Conservation (phyloP, 257 asterid genomes). For the Sherardia arvensis region DNA sequence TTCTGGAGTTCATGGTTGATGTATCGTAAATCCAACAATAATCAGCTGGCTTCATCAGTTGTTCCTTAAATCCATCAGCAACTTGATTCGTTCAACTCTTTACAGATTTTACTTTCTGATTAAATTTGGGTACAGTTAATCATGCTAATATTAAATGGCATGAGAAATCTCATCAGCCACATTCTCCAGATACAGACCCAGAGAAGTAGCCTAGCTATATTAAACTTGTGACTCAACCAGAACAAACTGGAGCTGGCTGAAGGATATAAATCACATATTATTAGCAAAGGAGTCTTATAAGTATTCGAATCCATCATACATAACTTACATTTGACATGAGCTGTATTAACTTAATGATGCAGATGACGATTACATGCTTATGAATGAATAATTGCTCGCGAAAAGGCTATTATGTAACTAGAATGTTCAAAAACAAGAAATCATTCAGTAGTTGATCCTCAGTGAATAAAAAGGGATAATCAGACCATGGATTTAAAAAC, state of each 20-base stretch:
- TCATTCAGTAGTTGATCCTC: not conserved
- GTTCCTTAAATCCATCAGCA: no score
- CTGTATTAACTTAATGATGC: no score
- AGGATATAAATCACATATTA: not conserved
- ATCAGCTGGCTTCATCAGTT: no score
- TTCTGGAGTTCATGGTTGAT: no score
- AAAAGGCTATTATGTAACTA: no score
- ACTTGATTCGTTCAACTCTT: no score
- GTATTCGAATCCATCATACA: not conserved
- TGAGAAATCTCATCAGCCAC: not conserved
- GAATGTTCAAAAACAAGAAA: not conserved
- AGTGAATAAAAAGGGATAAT: not conserved
- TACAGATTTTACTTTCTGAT: no score
- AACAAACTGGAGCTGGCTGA: not conserved
- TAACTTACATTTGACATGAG: not conserved
- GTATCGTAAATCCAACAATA: no score
- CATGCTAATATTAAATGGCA: no score
- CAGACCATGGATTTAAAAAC: not conserved
- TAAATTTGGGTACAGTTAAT: no score
- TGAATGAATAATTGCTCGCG: not conserved
- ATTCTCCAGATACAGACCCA: not conserved
- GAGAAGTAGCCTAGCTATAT: not conserved
- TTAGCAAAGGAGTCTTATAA: not conserved
- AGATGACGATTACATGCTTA: not conserved
- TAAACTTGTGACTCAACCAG: not conserved